Evolutionary conservation across 306 rosid genomes (phyloP), one percentile per base, ranked within the genome.

Genomic region (Dryas alaskensis): DNA sequence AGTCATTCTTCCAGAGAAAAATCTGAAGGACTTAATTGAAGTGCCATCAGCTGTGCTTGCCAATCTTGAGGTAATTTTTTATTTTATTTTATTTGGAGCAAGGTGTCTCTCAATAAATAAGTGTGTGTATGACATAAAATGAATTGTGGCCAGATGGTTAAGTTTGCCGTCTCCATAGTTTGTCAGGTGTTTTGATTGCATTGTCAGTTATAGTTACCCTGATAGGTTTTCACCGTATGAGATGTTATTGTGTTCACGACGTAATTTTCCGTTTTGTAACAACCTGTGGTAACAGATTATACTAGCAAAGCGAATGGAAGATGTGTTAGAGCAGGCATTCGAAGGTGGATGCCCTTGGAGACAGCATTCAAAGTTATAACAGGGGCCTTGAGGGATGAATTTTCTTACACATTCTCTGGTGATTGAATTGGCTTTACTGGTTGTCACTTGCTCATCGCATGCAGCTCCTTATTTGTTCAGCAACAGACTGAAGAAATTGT

Each of bases 1-100:
- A 73, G 90, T 94, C 69, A 92, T 94, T 78, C 86, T 92, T 48
- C 99, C 99, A 49, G 92, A 94, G 84, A 89, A 92, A 86, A 94
- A 94, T 78, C 77, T 87, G 90, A 94, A 94, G 79, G 99, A 94
- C 86, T 88, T 92, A 79, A 93, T 73, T 71, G 98, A 94, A 85
- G 95, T 94, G 47, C 97, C 98, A 74, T 63, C 98, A 9, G 81
- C 86, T 6, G 97, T 94, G 79, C 91, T 91, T 60, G 84, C 86
- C 25, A 82, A 74, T 78, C 72, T 94, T 82, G 98, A 94, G 98
- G 98, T 91, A 81, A 77, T 65, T 72, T 64, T 22, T 22, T 22
- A 22, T 22, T 22, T 19, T 19, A 17, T 75, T 71, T 22, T 67
- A 19, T 57, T 31, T 75, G 69, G 31, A 12, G 73, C 57, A 12